phyloP scores from a whole-genome alignment of 345 rosid genomes.

The Barbarea vulgaris region DNA sequence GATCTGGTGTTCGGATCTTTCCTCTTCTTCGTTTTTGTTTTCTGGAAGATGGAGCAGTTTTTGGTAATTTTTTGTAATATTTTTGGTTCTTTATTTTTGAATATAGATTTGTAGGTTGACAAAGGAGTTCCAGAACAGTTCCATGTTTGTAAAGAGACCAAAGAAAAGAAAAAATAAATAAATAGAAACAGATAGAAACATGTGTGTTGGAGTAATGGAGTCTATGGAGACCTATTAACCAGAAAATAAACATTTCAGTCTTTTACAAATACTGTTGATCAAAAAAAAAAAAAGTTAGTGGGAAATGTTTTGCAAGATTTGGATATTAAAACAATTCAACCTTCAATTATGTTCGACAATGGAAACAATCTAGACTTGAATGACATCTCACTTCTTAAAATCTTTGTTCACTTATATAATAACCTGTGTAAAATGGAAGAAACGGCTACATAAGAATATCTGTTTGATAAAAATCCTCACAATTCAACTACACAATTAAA shows the following conservation, averaged over 20 bases:
- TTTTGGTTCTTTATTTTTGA: neutral
- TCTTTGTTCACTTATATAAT: neutral
- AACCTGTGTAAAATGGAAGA: neutral
- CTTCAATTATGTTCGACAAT: neutral
- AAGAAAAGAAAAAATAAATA: neutral
- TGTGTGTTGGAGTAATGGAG: neutral
- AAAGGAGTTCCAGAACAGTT: constrained; percentile 25
- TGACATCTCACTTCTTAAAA: neutral
- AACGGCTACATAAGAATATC: constrained; percentile 4
- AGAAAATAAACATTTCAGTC: neutral
- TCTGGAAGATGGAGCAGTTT: constrained; percentile 5
- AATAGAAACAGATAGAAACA: neutral
- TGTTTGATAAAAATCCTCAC: neutral
- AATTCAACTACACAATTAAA: too few species aligned
- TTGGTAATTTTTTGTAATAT: constrained; percentile 10
- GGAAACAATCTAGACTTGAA: neutral
- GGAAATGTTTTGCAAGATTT: neutral
- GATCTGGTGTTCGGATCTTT: constrained; percentile 31
- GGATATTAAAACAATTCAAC: neutral
- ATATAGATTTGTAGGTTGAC: constrained; percentile 35
- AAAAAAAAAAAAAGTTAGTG: neutral
- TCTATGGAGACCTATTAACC: neutral
- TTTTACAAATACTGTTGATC: neutral
- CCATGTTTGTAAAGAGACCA: constrained; percentile 37
- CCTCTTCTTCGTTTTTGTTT: constrained; percentile 23